phyloP scores from a whole-genome alignment of 2,329 filamentous ascomycete genomes.

The Ascochyta pisi region DNA sequence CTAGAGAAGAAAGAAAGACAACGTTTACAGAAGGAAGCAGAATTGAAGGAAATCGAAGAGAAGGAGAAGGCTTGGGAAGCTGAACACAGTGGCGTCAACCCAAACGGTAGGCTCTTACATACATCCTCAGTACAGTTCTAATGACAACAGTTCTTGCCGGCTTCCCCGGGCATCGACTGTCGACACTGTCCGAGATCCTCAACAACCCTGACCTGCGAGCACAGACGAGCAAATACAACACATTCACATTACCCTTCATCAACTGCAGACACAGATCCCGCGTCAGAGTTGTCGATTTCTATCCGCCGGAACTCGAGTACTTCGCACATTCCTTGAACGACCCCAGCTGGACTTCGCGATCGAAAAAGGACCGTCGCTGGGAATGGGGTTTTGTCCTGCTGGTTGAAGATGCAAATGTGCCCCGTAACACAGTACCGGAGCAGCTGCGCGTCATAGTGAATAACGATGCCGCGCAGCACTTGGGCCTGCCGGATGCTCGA shows the following conservation, averaged over 20 bases:
- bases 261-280: constrained; percentile 73
- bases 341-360: constrained; percentile 34
- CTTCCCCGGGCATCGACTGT: constrained; percentile 42
- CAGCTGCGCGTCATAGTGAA: constrained; percentile 73
- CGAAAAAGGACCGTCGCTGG: constrained; percentile 64
- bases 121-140: not conserved
- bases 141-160: constrained; percentile 4
- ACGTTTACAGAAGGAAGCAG: constrained; percentile 44
- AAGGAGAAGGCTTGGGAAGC: constrained; percentile 23
- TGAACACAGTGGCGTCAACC: constrained; percentile 42
- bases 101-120: constrained; percentile 46
- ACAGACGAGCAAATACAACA: constrained; percentile 41
- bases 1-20: constrained; percentile 45
- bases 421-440: constrained; percentile 33
- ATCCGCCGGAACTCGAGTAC: constrained; percentile 71
- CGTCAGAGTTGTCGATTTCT: constrained; percentile 83
- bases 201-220: constrained; percentile 53
- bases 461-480: constrained; percentile 61
- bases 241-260: constrained; percentile 70
- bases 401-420: constrained; percentile 70
- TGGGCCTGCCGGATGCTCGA: constrained; percentile 62
- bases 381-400: constrained; percentile 85
- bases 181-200: constrained; percentile 55
- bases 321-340: constrained; percentile 64
- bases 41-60: constrained; percentile 33